Base-by-base conservation (phyloP, 1,139 yeast species). In the Geotrichum carabidarum region DNA sequence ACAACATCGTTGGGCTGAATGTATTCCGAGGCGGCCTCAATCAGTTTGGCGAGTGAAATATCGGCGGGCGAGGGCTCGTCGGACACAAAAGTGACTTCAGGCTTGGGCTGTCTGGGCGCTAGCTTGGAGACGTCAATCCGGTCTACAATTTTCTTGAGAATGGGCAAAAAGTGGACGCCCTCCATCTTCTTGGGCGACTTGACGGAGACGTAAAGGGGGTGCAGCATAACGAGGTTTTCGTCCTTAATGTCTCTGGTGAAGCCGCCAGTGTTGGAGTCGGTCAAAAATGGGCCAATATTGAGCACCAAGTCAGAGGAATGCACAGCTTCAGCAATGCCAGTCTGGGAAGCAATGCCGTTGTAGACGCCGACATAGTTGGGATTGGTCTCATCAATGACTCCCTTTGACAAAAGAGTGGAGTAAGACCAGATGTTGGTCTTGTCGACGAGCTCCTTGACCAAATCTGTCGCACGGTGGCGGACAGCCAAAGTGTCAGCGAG, bases 401-500 rank as follows among this genome's bases (percentile, higher is more conserved):
- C 77, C 74, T 81, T 71, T 64, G 86, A 82, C 69, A 78, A 67
- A 32, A 70, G 69, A 1, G 83, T 73, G 22, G 78, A 71, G 62
- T 70, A 78, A 53, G 76, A 72, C 59, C 78, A 77, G 53, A 81
- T 67, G 17, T 72, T 63, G 11, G 82, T 71, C 50, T 66, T 66
- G 7, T 72, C 67, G 22, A 85, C 75, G 41, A 88, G 73, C 32
- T 71, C 60, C 57, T 75, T 74, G 45, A 84, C 71, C 12, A 69
- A 61, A 1, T 66, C 63, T 36, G 76, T 72, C 38, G 73, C 71
- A 17, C 76, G 75, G 62, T 78, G 82, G 57, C 93, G 77, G 55
- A 81, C 78, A 12, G 84, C 76, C 57, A 86, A 75, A 14, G 82
- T 77, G 66, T 89, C 96, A 11, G 79, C 85, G 50, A 87, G 65